Evolutionary conservation across 78 protist genomes (phyloP), one percentile per base, ranked within the genome.

Genomic region (Dictyostelium capitatum): DNA sequence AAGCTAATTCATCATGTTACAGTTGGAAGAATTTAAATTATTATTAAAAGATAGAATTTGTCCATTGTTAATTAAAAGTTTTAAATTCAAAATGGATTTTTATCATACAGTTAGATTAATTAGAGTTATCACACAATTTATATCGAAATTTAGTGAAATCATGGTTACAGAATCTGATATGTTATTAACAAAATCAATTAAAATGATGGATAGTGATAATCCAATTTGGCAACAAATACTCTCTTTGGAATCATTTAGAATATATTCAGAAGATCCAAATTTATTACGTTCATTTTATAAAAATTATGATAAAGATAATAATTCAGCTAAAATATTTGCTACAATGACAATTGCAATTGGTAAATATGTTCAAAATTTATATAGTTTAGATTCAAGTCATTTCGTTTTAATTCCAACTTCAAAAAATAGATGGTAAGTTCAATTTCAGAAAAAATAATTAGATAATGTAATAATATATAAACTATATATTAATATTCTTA

Each of bases 91-190:
- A 56, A 80, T 83, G 83, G 90, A 82, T 73, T 91, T 91, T 74
- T 50, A 50, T 79, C 82, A 82, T 53, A 79, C 91, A 19, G 95
- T 91, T 7, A 47, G 95, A 67, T 28, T 91, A 47, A 91, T 91
- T 32, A 59, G 95, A 65, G 46, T 91, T 25, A 91, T 91, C n/a
- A 91, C 95, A 11, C 87, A 78, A 51, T 91, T 82, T 43, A 91
- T 91, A 47, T 73, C 90, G 41, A 83, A 91, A 37, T 77, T 81
- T 57, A 69, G 90, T 57, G 28, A 47, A 17, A 30, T 82, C 11
- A 90, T 82, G 95, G 90, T 91, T 6, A 82, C 95, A 7, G 95
- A 91, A 47, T 74, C 92, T 1, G 95, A 91, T 83, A 90, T 91
- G 20, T 59, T 91, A 23, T 56, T 91, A 20, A 83, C 89, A 11